These are phyloP conservation scores for Pythium brassicae DNA, from an alignment of 352 stramenopile genomes.

Conservation along the genomic window DNA sequence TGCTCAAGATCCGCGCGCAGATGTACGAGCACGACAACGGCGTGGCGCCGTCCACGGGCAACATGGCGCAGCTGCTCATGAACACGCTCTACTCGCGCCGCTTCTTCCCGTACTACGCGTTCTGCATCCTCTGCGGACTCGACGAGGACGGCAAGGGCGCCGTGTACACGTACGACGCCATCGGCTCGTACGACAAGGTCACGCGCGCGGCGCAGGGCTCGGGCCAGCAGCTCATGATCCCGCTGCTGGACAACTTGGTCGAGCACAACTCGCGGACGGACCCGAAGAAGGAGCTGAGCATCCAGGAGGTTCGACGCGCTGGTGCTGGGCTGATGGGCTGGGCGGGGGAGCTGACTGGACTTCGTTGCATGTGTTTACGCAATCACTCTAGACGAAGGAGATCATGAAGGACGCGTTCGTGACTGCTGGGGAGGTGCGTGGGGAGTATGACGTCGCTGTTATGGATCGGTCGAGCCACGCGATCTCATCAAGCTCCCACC, in stretches of 20 bases:
- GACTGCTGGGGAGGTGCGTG: constrained; percentile 90
- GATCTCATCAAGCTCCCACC: constrained; percentile 1
- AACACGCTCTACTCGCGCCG: constrained; percentile 98
- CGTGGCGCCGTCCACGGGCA: constrained; percentile 88
- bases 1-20: constrained; percentile 74
- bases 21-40: constrained; percentile 96
- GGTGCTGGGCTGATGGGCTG: background rate
- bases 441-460: background rate
- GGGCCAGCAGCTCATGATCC: constrained; percentile 97
- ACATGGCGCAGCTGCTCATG: constrained; percentile 95
- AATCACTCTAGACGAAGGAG: constrained; percentile 81
- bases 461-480: background rate
- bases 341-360: background rate
- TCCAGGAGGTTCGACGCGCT: constrained; percentile 72
- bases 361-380: background rate
- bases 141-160: constrained; percentile 95
- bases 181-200: constrained; percentile 88
- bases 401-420: constrained; percentile 99
- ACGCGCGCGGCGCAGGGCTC: constrained; percentile 81
- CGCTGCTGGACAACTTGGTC: constrained; percentile 97
- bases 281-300: constrained; percentile 86
- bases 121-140: constrained; percentile 97
- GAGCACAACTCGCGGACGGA: constrained; percentile 89
- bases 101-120: constrained; percentile 99
- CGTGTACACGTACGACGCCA: constrained; percentile 98